A percentile compares a stretch with the other conserved stretches of the same genome.
phyloP scores from a whole-genome alignment of 768 basidiomycete genomes.

The Leccinellum albellum region DNA sequence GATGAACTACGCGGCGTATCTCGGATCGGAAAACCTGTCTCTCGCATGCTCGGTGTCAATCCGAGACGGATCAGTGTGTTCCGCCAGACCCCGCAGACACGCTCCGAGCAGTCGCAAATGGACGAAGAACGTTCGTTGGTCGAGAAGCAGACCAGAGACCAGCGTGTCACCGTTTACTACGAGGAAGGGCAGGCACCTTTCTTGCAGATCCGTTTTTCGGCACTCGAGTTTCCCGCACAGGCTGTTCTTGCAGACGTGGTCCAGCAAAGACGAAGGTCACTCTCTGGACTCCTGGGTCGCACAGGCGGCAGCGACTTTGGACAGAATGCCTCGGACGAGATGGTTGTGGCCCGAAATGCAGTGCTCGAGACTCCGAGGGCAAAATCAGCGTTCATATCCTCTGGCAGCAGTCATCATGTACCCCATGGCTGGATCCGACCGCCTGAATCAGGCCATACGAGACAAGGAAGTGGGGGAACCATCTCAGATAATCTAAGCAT shows the following conservation, averaged over 20 bases:
- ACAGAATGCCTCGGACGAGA: slow-evolving; percentile 10
- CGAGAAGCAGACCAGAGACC: slow-evolving; percentile 14
- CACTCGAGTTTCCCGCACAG: slow-evolving; percentile 39
- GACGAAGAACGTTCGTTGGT: not conserved
- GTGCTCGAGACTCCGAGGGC: slow-evolving; percentile 8
- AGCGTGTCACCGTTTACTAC: slow-evolving; percentile 50
- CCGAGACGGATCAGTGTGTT: slow-evolving; percentile 50
- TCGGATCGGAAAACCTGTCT: slow-evolving; percentile 29
- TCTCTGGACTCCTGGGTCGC: slow-evolving; percentile 4
- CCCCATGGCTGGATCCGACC: slow-evolving; percentile 11
- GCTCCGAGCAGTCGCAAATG: slow-evolving; percentile 12
- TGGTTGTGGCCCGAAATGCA: slow-evolving; percentile 1
- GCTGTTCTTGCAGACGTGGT: slow-evolving; percentile 10
- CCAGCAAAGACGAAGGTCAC: slow-evolving; percentile 15
- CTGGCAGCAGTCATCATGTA: not conserved
- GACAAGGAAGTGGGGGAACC: slow-evolving; percentile 24
- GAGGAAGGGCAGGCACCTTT: slow-evolving; percentile 44
- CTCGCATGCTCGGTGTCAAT: slow-evolving; percentile 49
- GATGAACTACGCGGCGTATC: slow-evolving; percentile 34
- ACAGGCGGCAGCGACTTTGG: slow-evolving; percentile 1
- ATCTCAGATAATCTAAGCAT: slow-evolving; percentile 42
- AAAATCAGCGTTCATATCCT: slow-evolving; percentile 8
- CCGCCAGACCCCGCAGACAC: slow-evolving; percentile 47
- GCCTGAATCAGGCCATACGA: slow-evolving; percentile 6
- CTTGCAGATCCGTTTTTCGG: slow-evolving; percentile 55